Base-by-base conservation (phyloP, 768 basidiomycete species). In the Pilatotrama ljubarskyi region DNA sequence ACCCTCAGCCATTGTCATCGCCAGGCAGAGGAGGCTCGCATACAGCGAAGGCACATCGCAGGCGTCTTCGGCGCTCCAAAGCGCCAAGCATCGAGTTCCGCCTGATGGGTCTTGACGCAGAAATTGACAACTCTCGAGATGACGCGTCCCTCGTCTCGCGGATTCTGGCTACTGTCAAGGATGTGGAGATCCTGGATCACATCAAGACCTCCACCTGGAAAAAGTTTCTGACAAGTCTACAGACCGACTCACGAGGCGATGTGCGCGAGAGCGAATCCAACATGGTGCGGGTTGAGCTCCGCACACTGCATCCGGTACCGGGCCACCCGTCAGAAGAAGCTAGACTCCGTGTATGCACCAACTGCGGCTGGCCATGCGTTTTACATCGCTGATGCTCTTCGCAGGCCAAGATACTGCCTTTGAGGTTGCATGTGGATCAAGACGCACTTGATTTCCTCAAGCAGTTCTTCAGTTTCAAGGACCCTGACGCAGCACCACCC, bases 121-220 rank as follows among this genome's bases (percentile, higher is more conserved):
- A 90, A 63, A 72, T 91, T 32, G 90, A 92, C 69, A 77, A 84
- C 56, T 91, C 86, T 67, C 72, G 72, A 9, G 79, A 84, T 5
- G 76, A 79, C 11, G 81, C 81, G 43, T 73, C 81, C 0, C 69
- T 87, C 22, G 84, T 87, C 9, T 89, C 88, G 2, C 79, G 88
- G 52, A 81, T 85, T 1, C 79, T 90, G 47, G 82, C 84, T 14
- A 86, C 85, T 11, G 79, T 95, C 51, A 81, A 75, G 58, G 84
- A 92, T 61, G 67, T 93, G 18, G 93, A 97, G 73, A 97, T 98
- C 59, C 76, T 98, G 51, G 97, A 99, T 72, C 95, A 97, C 69
- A 94, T 99, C 79, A 95, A 92, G 78, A 95, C 95, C 0, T 98
- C 95, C 9, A 98, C 97, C 0, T 99, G 97, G 97, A 91, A 88